Evolutionary conservation across 2,329 filamentous ascomycete species (phyloP).

Genomic region (Byssoonygena ceratinophila): DNA sequence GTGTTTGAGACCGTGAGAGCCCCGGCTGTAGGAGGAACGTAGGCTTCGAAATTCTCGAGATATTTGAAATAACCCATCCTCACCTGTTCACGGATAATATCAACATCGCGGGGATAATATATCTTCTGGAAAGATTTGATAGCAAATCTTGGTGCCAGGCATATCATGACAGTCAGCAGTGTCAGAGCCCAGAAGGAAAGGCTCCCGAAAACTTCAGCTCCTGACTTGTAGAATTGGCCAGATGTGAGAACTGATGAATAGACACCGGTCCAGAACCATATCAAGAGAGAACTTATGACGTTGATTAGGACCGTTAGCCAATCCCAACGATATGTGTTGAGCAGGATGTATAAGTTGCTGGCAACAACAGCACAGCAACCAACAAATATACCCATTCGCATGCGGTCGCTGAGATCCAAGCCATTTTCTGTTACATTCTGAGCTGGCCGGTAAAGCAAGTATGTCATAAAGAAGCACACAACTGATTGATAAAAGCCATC

Average conservation of each 20-base stretch:
- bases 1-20: conserved; percentile 33
- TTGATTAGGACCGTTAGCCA: conserved; percentile 87
- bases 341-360: conserved; percentile 87
- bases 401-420: conserved; percentile 64
- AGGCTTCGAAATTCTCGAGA: conserved; percentile 48
- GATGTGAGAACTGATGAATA: conserved; percentile 56
- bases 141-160: conserved; percentile 75
- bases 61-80: conserved; percentile 71
- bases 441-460: conserved; percentile 61
- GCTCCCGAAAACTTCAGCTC: conserved; percentile 65
- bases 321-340: conserved; percentile 97
- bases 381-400: conserved; percentile 77
- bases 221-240: conserved; percentile 65
- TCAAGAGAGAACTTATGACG: conserved; percentile 66
- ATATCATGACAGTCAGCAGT: conserved; percentile 67
- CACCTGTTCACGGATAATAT: conserved; percentile 91
- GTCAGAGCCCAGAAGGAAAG: conserved; percentile 80
- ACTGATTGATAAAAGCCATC: conserved; percentile 93
- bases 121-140: conserved; percentile 87
- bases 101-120: conserved; percentile 83
- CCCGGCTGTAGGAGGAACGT: conserved; percentile 37
- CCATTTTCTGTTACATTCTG: conserved; percentile 63
- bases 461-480: conserved; percentile 87
- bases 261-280: conserved; percentile 93
- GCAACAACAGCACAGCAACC: conserved; percentile 73